Evolutionary conservation across 2,329 filamentous ascomycete genomes (phyloP).

Genomic region (Fusarium pseudocircinatum): DNA sequence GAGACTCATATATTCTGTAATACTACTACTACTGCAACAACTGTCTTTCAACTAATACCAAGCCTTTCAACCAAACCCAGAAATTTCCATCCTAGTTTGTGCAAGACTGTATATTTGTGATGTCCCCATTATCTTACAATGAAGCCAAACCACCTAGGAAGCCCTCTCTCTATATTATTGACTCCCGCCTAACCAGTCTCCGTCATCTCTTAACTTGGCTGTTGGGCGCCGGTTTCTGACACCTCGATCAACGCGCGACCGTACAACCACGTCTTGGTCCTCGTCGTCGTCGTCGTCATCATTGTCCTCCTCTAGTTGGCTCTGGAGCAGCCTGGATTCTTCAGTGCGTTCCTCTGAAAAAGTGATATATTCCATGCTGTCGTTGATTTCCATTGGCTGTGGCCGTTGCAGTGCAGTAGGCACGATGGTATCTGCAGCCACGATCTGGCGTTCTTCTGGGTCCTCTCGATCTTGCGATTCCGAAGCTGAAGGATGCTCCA

Average conservation of each 20-base stretch:
- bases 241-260: conserved; percentile 38
- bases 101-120: background rate
- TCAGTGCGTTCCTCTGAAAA: conserved; percentile 44
- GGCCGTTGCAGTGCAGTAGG: background rate
- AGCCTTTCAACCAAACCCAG: conserved; percentile 4
- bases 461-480: conserved; percentile 14
- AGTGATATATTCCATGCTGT: conserved; percentile 43
- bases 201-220: conserved; percentile 50
- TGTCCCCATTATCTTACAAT: conserved; percentile 14
- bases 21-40: background rate
- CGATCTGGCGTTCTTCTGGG: conserved; percentile 20
- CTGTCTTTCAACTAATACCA: background rate
- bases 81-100: conserved; percentile 8
- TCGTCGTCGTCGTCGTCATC: conserved; percentile 46
- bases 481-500: conserved; percentile 1
- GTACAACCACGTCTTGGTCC: conserved; percentile 46
- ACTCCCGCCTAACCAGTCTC: conserved; percentile 26
- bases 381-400: conserved; percentile 6
- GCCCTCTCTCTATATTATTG: conserved; percentile 10
- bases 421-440: conserved; percentile 23
- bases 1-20: background rate
- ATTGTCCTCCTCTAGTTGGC: conserved; percentile 38
- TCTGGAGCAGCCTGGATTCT: conserved; percentile 20
- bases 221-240: conserved; percentile 48
- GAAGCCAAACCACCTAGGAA: background rate